Evolutionary conservation across 75 land plant species (phyloP).

Genomic region (Pinus taeda): DNA sequence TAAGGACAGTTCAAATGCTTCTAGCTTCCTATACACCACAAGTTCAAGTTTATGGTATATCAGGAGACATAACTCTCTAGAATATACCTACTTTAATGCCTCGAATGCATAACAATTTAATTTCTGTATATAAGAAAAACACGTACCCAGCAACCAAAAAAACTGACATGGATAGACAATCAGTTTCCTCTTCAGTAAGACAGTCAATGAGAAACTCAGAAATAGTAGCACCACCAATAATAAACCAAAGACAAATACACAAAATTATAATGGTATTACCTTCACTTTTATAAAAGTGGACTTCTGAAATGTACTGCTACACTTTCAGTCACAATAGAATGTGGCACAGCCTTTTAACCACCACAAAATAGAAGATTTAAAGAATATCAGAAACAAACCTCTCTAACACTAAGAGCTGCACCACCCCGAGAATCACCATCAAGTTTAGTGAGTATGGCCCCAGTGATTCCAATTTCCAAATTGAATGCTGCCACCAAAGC

Average conservation of each 20-base stretch:
- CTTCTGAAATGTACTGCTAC: neutral
- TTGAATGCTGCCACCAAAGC: slow-evolving; percentile 95
- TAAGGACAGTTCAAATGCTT: neutral
- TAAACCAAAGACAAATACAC: neutral
- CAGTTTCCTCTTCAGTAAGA: too few relatives aligned
- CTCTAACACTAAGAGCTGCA: slow-evolving; percentile 97
- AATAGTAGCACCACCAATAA: slow-evolving; percentile 7
- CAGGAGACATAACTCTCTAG: neutral
- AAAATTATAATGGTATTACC: neutral
- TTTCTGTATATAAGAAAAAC: neutral
- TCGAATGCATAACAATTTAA: neutral
- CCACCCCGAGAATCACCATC: slow-evolving; percentile 99
- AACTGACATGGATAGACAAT: neutral
- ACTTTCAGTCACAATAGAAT: neutral
- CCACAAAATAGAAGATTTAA: neutral
- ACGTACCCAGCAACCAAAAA: neutral
- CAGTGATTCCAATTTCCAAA: slow-evolving; percentile 96
- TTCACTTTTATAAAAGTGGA: neutral
- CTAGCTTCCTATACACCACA: neutral
- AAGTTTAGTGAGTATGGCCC: slow-evolving; percentile 95
- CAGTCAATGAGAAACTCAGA: too few relatives aligned
- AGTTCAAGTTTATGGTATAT: neutral
- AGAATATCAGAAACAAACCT: slow-evolving; percentile 39
- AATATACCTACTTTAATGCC: neutral
- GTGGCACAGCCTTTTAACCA: neutral